Evolutionary conservation across 371 early-diverging fungal species (phyloP).

Genomic region (Sporodiniella umbellata): DNA sequence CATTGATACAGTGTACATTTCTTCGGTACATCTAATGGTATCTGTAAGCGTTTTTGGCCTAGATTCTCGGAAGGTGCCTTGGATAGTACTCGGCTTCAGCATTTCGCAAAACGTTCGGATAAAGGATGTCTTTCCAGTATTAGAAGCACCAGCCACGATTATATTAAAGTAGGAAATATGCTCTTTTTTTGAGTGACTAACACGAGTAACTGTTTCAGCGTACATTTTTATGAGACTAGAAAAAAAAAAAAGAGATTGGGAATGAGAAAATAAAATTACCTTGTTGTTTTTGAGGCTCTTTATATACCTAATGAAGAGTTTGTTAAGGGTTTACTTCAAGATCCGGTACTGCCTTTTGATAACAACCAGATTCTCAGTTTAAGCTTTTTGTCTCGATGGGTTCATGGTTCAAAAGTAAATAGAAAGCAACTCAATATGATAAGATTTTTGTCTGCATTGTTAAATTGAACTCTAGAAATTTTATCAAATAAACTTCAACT

Average conservation of each 20-base stretch:
- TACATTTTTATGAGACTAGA: conserved; percentile 12
- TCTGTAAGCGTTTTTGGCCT: conserved; percentile 21
- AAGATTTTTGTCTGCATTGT: no score
- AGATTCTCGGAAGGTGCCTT: conserved; percentile 28
- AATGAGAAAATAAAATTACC: background rate
- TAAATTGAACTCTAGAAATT: no score
- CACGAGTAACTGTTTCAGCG: conserved; percentile 18
- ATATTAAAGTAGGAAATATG: conserved; percentile 50
- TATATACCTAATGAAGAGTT: no score
- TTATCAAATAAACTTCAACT: no score
- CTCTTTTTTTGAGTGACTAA: conserved; percentile 29
- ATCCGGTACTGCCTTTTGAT: no score
- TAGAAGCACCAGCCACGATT: conserved; percentile 66
- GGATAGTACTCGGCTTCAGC: conserved; percentile 22
- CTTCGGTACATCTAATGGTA: conserved; percentile 35
- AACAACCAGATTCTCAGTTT: no score
- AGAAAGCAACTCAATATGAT: no score
- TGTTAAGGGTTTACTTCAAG: no score
- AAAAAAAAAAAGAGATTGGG: background rate
- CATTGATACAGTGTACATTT: conserved; percentile 47
- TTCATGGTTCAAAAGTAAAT: no score
- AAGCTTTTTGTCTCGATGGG: no score
- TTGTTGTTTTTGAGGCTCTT: no score
- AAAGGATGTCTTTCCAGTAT: conserved; percentile 79
- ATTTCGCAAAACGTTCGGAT: conserved; percentile 73